These are phyloP conservation scores for Boeremia exigua DNA, from an alignment of 2,329 filamentous ascomycete genomes.

Conservation along the genomic window DNA sequence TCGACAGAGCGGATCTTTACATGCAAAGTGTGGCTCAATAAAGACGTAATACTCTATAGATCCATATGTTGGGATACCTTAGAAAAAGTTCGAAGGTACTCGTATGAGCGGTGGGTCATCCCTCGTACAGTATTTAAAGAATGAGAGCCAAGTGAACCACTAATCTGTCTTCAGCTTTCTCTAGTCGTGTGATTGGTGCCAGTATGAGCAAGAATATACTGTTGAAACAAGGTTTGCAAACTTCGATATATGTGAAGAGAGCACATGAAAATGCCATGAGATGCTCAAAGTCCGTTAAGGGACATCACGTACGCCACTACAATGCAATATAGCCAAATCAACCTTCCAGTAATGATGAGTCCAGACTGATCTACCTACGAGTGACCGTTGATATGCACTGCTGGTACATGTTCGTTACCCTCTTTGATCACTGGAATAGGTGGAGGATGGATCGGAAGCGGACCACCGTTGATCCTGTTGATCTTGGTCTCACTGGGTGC, in stretches of 20 bases:
- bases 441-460: slow-evolving; percentile 3
- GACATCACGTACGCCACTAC: not conserved
- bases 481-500: slow-evolving; percentile 18
- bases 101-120: no score
- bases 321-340: not conserved
- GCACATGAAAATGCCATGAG: not conserved
- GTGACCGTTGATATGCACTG: slow-evolving; percentile 4
- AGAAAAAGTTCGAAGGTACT: no score
- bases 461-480: not conserved
- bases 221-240: not conserved
- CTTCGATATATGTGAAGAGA: not conserved
- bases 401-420: slow-evolving; percentile 1
- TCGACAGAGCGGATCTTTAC: no score
- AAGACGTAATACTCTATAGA: no score
- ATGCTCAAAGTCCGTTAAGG: slow-evolving; percentile 6
- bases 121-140: no score
- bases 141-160: no score
- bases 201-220: not conserved
- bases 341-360: not conserved
- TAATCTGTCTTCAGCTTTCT: no score
- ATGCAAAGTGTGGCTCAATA: no score
- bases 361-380: not conserved
- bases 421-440: slow-evolving; percentile 7
- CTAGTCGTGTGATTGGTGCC: no score
- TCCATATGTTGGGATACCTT: no score